Conservation (phyloP, 805 yeast genomes). For the Saccharomycopsis microspora region DNA sequence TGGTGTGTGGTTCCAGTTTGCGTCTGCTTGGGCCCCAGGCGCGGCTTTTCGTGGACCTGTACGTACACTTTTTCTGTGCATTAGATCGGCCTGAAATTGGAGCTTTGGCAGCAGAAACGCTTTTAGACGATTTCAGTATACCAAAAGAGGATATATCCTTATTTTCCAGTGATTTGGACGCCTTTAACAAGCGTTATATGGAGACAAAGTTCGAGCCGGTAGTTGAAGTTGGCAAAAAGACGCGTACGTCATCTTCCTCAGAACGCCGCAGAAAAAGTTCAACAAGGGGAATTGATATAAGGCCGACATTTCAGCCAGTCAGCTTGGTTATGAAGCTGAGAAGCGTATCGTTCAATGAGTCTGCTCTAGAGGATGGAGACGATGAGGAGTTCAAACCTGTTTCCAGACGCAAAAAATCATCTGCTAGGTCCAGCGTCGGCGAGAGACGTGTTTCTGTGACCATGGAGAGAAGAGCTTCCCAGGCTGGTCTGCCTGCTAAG, state of each 20-base stretch:
- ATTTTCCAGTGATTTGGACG: constrained; percentile 26
- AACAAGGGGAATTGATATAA: neutral
- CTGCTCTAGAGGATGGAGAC: constrained; percentile 21
- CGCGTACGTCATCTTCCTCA: neutral
- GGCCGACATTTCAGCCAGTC: too few relatives aligned
- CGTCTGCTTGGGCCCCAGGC: constrained; percentile 24
- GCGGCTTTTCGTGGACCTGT: constrained; percentile 22
- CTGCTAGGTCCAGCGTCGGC: neutral
- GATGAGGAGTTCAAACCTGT: constrained; percentile 25
- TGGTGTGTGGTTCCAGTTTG: constrained; percentile 31
- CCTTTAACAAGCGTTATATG: constrained; percentile 32
- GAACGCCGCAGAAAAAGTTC: neutral
- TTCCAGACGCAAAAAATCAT: constrained; percentile 22
- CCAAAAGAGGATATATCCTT: constrained; percentile 22
- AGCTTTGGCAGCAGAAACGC: neutral
- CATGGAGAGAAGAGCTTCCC: too few relatives aligned
- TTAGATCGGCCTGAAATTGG: constrained; percentile 7
- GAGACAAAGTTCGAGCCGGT: constrained; percentile 26
- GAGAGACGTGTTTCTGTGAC: too few relatives aligned
- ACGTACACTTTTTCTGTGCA: constrained; percentile 27
- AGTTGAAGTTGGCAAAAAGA: constrained; percentile 20
- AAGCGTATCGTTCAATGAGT: constrained; percentile 13
- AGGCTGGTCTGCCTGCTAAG: neutral
- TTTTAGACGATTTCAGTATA: neutral
- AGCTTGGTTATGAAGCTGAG: too few relatives aligned